Evolutionary conservation across 345 rosid species (phyloP).

Genomic region (Leavenworthia alabamica): DNA sequence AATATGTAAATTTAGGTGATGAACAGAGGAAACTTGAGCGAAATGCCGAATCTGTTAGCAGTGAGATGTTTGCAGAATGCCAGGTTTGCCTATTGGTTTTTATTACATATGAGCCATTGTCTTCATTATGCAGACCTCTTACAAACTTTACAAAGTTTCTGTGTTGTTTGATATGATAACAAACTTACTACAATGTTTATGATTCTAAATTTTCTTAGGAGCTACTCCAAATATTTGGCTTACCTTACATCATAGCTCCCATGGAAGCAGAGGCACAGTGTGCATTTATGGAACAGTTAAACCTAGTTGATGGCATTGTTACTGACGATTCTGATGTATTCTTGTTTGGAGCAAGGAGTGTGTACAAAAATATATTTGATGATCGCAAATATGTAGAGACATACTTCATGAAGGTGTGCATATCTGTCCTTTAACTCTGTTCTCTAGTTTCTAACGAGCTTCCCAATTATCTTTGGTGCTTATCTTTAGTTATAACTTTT

Average conservation of each 20-base stretch:
- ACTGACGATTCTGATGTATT: slow-evolving; percentile 97
- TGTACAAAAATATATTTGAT: slow-evolving; percentile 94
- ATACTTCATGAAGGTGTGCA: slow-evolving; percentile 75
- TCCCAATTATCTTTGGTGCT: neutral
- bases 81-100: slow-evolving; percentile 47
- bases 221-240: slow-evolving; percentile 92
- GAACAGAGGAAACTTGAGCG: slow-evolving; percentile 89
- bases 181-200: neutral
- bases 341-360: slow-evolving; percentile 82
- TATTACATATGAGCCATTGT: slow-evolving; percentile 1
- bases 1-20: slow-evolving; percentile 51
- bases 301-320: slow-evolving; percentile 92
- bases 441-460: neutral
- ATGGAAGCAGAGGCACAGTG: slow-evolving; percentile 99
- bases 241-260: slow-evolving; percentile 94
- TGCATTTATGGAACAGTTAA: slow-evolving; percentile 76
- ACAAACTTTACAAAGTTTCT: neutral
- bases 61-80: slow-evolving; percentile 92
- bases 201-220: slow-evolving; percentile 44
- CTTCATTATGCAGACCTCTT: neutral
- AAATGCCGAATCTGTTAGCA: slow-evolving; percentile 86
- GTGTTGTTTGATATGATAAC: neutral
- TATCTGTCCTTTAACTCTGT: neutral
- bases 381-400: slow-evolving; percentile 97
- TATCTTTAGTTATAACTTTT: neutral